Base-by-base conservation (phyloP, 2,329 filamentous ascomycete species). In the Sporothrix pseudoabietina region DNA sequence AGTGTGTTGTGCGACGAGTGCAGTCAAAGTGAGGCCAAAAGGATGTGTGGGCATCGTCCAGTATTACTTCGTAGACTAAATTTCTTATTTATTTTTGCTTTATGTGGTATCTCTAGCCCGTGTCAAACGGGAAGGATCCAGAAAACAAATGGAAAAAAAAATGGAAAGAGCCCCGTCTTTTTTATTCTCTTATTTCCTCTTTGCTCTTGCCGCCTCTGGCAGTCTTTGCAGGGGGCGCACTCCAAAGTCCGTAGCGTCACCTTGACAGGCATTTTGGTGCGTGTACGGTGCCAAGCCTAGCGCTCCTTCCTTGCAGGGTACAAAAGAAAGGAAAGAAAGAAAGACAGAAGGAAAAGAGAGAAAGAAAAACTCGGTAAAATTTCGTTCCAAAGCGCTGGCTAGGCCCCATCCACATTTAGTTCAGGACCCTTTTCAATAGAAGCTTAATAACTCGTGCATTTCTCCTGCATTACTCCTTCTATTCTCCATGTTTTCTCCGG, bases 1-100 rank as follows among this genome's bases (percentile, higher is more conserved):
- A 12, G 8, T 47, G 61, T 22, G 26, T 52, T 14, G 14, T 14
- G 26, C 35, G 26, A 63, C 61, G 44, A 41, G 7, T 66, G 16
- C 22, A 26, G 26, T 52, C 65, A 30, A 68, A 30, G n/a, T 66
- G 16, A 35, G 16, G 26, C 35, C 65, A 30, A 68, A 30, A 10
- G 44, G 44, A 49, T 35, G 52, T 35, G 52, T 44, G 66, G 66
- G 66, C 66, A 69, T 69, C 49, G 66, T 49, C 47, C 66, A 69
- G 66, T n/a, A n/a, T n/a, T 69, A 69, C 47, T 69, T 69, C 66
- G 66, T n/a, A 69, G 49, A 54, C 55, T 54, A 41, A 54, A 52
- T 41, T 41, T 44, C 66, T 10, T n/a, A 54, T 55, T 55, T 55
- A 54, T 30, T 69, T 69, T 69, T 39, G 26, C 41, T 19, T 30